These are phyloP conservation scores for Hypholoma sublateritium DNA, from an alignment of 768 basidiomycete genomes.

Conservation along the genomic window DNA sequence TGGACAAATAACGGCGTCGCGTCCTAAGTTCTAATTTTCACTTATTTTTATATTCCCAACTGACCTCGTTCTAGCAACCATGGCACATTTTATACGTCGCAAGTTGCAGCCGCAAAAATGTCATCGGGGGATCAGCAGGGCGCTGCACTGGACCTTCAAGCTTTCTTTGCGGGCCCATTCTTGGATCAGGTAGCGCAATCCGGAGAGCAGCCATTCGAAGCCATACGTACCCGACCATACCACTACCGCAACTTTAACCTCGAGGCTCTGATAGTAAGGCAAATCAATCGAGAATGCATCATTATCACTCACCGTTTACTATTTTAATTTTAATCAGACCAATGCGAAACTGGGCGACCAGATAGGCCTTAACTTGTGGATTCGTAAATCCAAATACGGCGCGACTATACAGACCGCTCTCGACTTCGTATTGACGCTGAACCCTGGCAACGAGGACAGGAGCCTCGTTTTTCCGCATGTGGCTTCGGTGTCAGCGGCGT, in stretches of 20 bases:
- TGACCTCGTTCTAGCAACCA: conserved; percentile 45
- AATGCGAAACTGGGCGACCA: conserved; percentile 55
- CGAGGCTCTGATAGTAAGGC: conserved; percentile 53
- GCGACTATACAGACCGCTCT: conserved; percentile 54
- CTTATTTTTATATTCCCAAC: not conserved
- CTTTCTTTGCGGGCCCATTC: conserved; percentile 43
- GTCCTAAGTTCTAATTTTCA: conserved; percentile 45
- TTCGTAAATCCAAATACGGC: conserved; percentile 42
- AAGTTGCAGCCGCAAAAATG: conserved; percentile 42
- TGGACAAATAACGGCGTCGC: conserved; percentile 38
- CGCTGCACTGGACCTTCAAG: conserved; percentile 35
- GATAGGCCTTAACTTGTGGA: conserved; percentile 50
- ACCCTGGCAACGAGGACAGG: conserved; percentile 41
- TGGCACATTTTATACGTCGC: conserved; percentile 45
- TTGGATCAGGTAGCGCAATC: conserved; percentile 46
- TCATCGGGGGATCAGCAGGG: conserved; percentile 38
- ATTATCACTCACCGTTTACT: too few relatives aligned
- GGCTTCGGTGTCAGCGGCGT: conserved; percentile 49
- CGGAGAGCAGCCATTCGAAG: conserved; percentile 61
- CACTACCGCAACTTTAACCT: conserved; percentile 63
- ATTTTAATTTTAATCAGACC: conserved; percentile 30
- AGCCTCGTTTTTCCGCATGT: conserved; percentile 47
- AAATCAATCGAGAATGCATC: too few relatives aligned
- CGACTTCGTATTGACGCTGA: conserved; percentile 42
- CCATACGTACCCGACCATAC: conserved; percentile 50